These are phyloP conservation scores for Wickerhamomyces ciferrii DNA, from an alignment of 805 yeast species.

Conservation along the genomic window DNA sequence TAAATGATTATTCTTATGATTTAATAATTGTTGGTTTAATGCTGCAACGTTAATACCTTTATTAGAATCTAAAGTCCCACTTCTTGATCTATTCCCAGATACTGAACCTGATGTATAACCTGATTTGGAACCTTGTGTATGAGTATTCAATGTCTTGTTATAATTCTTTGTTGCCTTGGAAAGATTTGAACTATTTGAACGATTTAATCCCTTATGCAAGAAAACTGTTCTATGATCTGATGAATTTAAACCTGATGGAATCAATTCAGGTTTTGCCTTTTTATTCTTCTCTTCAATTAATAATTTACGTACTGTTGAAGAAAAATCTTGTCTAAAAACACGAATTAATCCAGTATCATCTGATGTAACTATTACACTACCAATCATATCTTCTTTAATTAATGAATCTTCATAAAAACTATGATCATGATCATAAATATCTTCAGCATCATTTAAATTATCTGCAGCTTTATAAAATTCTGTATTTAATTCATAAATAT, in stretches of 20 bases:
- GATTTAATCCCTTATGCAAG: constrained; percentile 10
- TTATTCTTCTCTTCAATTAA: constrained; percentile 19
- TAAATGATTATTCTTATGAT: neutral
- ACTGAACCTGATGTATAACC: neutral
- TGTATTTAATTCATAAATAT: constrained; percentile 57
- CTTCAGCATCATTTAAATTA: constrained; percentile 12
- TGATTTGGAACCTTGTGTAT: neutral
- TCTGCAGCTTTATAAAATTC: constrained; percentile 18
- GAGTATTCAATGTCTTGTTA: constrained; percentile 1
- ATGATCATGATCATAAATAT: neutral
- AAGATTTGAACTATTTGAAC: constrained; percentile 11
- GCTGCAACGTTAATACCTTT: constrained; percentile 1
- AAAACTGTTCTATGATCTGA: neutral
- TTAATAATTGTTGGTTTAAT: neutral
- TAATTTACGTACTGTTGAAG: constrained; percentile 38
- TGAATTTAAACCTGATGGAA: too few species aligned
- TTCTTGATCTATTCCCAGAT: constrained; percentile 8
- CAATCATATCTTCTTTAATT: constrained; percentile 26
- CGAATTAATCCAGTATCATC: constrained; percentile 71
- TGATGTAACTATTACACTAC: constrained; percentile 63
- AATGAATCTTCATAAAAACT: constrained; percentile 8
- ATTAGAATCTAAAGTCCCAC: constrained; percentile 14
- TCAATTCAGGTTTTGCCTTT: neutral
- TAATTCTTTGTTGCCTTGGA: constrained; percentile 12
- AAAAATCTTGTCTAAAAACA: constrained; percentile 77